Evolutionary conservation across 2,329 filamentous ascomycete genomes (phyloP).

Genomic region (Alternaria dauci): DNA sequence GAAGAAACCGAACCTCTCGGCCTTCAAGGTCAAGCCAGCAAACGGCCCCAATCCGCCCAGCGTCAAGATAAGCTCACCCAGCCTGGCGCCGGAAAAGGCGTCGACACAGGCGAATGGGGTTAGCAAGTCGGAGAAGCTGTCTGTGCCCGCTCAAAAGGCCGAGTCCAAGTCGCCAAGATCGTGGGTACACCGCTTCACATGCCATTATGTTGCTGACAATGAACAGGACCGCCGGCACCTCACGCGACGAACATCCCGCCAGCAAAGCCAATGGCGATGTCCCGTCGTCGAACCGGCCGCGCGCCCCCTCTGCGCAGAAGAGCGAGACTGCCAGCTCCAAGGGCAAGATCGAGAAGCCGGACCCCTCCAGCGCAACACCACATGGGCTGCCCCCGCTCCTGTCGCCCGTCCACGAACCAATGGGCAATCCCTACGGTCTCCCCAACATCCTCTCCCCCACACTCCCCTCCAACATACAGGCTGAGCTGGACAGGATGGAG

Average conservation of each 20-base stretch:
- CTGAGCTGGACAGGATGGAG: constrained; percentile 58
- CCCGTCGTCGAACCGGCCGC: constrained; percentile 21
- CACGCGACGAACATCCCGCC: constrained; percentile 27
- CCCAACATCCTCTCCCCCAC: constrained; percentile 67
- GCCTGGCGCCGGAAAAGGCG: constrained; percentile 33
- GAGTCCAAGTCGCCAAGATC: constrained; percentile 27
- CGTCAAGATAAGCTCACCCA: constrained; percentile 44
- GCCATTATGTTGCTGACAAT: constrained; percentile 21
- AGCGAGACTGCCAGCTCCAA: constrained; percentile 52
- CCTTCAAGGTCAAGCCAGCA: constrained; percentile 66
- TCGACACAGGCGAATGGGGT: constrained; percentile 36
- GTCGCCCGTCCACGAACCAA: constrained; percentile 53
- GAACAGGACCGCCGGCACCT: constrained; percentile 28
- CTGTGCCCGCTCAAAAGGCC: constrained; percentile 23
- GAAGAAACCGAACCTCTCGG: constrained; percentile 69
- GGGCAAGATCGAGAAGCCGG: constrained; percentile 37
- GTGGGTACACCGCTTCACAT: constrained; percentile 21
- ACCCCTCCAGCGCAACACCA: constrained; percentile 43
- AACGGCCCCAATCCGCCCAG: constrained; percentile 42
- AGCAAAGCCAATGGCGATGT: constrained; percentile 25
- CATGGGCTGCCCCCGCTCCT: constrained; percentile 51
- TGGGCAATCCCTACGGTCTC: constrained; percentile 53
- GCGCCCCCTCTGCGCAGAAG: constrained; percentile 38
- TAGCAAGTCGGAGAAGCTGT: constrained; percentile 32
- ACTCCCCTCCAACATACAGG: constrained; percentile 64